Evolutionary conservation across 345 rosid genomes (phyloP).

Genomic region (Hirschfeldia incana): DNA sequence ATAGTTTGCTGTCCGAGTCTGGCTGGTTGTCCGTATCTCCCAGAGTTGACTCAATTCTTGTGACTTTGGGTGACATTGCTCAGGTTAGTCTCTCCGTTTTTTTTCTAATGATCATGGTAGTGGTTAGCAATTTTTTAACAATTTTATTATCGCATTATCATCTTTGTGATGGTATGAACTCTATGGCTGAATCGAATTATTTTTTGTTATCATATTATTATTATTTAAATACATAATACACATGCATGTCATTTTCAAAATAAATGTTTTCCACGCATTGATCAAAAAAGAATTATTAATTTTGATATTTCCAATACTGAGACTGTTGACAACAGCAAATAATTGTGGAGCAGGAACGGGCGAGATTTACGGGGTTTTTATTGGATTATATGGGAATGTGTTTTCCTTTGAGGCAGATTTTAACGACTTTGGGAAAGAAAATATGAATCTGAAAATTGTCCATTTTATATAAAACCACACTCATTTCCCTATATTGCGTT

Average conservation of each 20-base stretch:
- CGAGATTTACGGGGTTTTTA: not conserved
- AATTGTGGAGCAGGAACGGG: not conserved
- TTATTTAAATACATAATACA: too few species aligned
- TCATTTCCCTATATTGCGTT: not conserved
- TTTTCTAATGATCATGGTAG: not conserved
- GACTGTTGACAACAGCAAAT: conserved; percentile 19
- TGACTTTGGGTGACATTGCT: conserved; percentile 71
- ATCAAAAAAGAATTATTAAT: not conserved
- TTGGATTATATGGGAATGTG: not conserved
- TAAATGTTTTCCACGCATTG: not conserved
- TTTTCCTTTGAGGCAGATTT: not conserved
- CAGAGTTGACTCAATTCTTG: conserved; percentile 61
- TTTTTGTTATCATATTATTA: not conserved
- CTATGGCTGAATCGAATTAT: conserved; percentile 1
- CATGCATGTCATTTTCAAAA: too few species aligned
- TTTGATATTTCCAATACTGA: conserved; percentile 8
- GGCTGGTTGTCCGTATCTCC: conserved; percentile 58
- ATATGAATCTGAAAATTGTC: not conserved
- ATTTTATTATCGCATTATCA: conserved; percentile 1
- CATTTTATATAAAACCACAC: not conserved
- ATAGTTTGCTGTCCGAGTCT: conserved; percentile 52
- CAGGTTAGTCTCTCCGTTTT: conserved; percentile 46
- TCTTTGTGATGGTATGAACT: not conserved
- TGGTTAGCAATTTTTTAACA: not conserved
- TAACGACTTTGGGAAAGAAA: conserved; percentile 20